Evolutionary conservation across 495 filamentous ascomycete species (phyloP).

Genomic region (Lentithecium fluviatile): DNA sequence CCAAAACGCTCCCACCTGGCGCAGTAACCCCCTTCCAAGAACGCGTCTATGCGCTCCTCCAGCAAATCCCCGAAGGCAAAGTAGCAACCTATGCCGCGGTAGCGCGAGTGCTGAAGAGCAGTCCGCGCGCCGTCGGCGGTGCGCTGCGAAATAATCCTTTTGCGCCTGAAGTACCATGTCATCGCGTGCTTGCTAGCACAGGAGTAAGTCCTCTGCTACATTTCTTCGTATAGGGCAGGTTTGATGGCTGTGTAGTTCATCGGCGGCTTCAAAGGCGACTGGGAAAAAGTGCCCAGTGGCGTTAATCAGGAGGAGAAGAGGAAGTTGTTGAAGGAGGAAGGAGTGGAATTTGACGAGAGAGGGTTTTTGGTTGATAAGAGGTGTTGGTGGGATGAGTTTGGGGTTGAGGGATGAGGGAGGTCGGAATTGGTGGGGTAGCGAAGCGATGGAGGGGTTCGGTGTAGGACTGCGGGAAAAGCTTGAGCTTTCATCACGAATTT

Average conservation of each 20-base stretch:
- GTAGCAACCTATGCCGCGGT: slow-evolving; percentile 75
- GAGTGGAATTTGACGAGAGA: slow-evolving; percentile 49
- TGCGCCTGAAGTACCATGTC: slow-evolving; percentile 47
- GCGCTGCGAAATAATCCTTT: slow-evolving; percentile 61
- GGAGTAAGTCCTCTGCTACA: too few species aligned
- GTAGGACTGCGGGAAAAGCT: too few species aligned
- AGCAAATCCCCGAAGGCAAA: slow-evolving; percentile 66
- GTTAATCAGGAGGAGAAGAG: slow-evolving; percentile 50
- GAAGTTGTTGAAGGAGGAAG: slow-evolving; percentile 49
- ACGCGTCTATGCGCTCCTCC: slow-evolving; percentile 63
- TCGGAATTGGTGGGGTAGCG: background rate
- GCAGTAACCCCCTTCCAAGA: slow-evolving; percentile 40
- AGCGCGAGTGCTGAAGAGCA: slow-evolving; percentile 63
- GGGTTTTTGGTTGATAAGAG: slow-evolving; percentile 46
- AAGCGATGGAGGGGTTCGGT: background rate
- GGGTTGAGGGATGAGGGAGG: slow-evolving; percentile 18
- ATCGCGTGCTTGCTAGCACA: slow-evolving; percentile 43
- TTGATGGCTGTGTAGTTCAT: slow-evolving; percentile 41
- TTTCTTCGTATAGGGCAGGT: too few species aligned
- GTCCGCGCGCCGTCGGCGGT: slow-evolving; percentile 76
- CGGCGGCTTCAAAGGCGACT: slow-evolving; percentile 51
- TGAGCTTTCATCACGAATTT: too few species aligned
- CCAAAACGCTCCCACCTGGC: slow-evolving; percentile 11
- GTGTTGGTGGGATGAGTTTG: slow-evolving; percentile 47
- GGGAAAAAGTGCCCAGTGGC: slow-evolving; percentile 50